A percentile compares a stretch with the other conserved stretches of the same genome.
These are phyloP conservation scores for Chalara sp. DNA, from an alignment of 2,329 filamentous ascomycete genomes.

Conservation along the genomic window DNA sequence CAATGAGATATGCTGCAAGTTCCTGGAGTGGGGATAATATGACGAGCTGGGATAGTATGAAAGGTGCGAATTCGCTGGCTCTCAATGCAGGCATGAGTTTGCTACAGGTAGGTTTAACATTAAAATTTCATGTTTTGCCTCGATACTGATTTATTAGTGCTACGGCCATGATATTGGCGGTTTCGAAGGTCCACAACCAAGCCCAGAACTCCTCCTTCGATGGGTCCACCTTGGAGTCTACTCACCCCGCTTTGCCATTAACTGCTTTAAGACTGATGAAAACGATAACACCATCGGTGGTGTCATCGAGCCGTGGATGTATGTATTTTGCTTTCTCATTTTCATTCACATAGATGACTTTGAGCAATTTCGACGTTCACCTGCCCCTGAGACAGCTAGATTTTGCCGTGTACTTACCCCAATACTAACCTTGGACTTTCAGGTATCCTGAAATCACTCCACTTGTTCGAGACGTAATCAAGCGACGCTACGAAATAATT, in stretches of 20 bases:
- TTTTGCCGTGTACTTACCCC: too few relatives aligned
- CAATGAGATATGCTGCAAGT: constrained; percentile 62
- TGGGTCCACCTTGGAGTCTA: constrained; percentile 69
- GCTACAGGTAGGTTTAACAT: constrained; percentile 42
- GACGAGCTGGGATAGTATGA: constrained; percentile 68
- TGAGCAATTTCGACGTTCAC: too few relatives aligned
- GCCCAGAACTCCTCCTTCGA: constrained; percentile 62
- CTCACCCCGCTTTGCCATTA: constrained; percentile 67
- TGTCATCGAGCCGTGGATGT: constrained; percentile 76
- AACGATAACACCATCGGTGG: constrained; percentile 61
- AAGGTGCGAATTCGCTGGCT: constrained; percentile 62
- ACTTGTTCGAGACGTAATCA: constrained; percentile 57
- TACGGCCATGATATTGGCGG: constrained; percentile 71
- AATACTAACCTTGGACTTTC: too few relatives aligned
- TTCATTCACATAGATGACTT: too few relatives aligned
- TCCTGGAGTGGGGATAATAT: constrained; percentile 72
- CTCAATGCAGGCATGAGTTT: constrained; percentile 62
- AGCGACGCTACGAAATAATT: constrained; percentile 63
- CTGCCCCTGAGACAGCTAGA: too few relatives aligned
- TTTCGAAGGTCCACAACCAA: constrained; percentile 67
- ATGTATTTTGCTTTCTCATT: background rate
- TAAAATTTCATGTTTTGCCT: background rate
- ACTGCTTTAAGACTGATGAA: constrained; percentile 68
- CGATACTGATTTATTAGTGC: constrained; percentile 30
- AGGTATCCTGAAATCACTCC: constrained; percentile 53